Evolutionary conservation across 2,329 filamentous ascomycete species (phyloP), one percentile per base, ranked within the genome.

Genomic region (Geosmithia morbida): DNA sequence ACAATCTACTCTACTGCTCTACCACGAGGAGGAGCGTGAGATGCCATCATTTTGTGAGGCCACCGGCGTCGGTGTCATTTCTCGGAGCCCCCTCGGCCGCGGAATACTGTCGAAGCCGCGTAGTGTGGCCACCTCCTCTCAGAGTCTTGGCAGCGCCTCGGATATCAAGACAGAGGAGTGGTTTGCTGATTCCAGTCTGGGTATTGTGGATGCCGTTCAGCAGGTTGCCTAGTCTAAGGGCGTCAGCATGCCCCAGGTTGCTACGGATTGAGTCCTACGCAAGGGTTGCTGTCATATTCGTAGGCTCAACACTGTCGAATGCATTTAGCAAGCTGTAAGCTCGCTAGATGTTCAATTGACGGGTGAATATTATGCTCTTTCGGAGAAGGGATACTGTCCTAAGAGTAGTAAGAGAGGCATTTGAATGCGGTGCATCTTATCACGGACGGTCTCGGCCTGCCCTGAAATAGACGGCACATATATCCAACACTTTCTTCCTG

Each of bases 191-290:
- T 57, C 56, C 1, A 59, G 56, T 19, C 7, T 55, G 41, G 54
- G 56, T 14, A 59, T 66, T 43, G 55, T 66, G 2, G 69, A 80
- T 58, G 72, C 33, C 13, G 33, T 37, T 16, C 11, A 81, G 57
- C 52, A 82, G 14, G 75, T 79, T 0, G 65, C 68, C 51, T 76
- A 77, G 61, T 5, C 33, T 13, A 70, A 71, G 52, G 70, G 66
- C 1, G 70, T 74, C 57, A 75, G 69, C 52, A 84, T 85, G 72
- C 74, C 75, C 43, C 73, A 81, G 48, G 73, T 85, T 20, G 74
- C 79, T 1, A 67, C 81, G 48, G 79, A 78, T 2, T 85, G 81
- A 81, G 70, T 72, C 51, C 62, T 75, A 52, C 67, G 70, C 51
- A 65, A 70, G 43, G 69, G 72, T 6, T 61, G 68, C 20, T 75